These are phyloP conservation scores for Phytophthora foliorum DNA, from an alignment of 352 stramenopile genomes.

Conservation along the genomic window DNA sequence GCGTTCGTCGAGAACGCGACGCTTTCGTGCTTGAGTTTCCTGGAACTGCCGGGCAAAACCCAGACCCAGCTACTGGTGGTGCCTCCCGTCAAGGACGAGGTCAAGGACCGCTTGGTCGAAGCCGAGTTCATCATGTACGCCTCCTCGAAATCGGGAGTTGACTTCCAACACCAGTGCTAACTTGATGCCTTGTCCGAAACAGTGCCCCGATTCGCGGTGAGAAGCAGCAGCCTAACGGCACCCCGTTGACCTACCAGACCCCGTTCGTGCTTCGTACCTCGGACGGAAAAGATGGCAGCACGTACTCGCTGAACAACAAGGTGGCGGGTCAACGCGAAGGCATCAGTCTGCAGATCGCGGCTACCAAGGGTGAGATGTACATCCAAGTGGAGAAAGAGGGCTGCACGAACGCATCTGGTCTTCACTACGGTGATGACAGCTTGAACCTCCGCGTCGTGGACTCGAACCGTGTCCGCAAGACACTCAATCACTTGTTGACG, in stretches of 20 bases:
- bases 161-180: slow-evolving; percentile 6
- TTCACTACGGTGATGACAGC: slow-evolving; percentile 53
- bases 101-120: slow-evolving; percentile 50
- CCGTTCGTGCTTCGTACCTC: slow-evolving; percentile 76
- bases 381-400: slow-evolving; percentile 69
- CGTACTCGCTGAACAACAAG: slow-evolving; percentile 87
- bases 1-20: slow-evolving; percentile 38
- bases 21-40: slow-evolving; percentile 48
- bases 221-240: slow-evolving; percentile 56
- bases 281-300: slow-evolving; percentile 51
- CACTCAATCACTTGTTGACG: slow-evolving; percentile 68
- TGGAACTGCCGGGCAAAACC: slow-evolving; percentile 54
- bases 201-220: slow-evolving; percentile 58
- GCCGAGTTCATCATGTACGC: slow-evolving; percentile 82
- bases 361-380: slow-evolving; percentile 81
- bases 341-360: slow-evolving; percentile 58
- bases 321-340: slow-evolving; percentile 60
- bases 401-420: slow-evolving; percentile 50
- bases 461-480: slow-evolving; percentile 80
- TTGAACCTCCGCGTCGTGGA: slow-evolving; percentile 68
- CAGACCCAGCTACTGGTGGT: slow-evolving; percentile 63
- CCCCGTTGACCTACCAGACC: slow-evolving; percentile 70
- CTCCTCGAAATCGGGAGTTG: background rate
- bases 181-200: background rate
- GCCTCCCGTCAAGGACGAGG: slow-evolving; percentile 54